These are phyloP conservation scores for Apophysomyces elegans DNA, from an alignment of 371 early-diverging fungal species.

Conservation along the genomic window DNA sequence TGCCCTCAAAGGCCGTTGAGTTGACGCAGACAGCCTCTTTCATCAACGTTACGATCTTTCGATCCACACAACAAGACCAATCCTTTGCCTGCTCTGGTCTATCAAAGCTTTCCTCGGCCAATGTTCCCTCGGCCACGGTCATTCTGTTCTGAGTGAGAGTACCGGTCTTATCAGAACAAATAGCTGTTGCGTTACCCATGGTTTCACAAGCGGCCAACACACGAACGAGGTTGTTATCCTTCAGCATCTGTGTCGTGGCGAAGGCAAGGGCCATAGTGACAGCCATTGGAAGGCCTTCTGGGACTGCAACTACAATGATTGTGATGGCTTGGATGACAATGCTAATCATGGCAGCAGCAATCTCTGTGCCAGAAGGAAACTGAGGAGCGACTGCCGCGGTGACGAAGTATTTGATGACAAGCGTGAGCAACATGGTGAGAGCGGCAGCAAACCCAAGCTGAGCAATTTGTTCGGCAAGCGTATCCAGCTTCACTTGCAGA, in stretches of 20 bases:
- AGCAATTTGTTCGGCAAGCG: constrained; percentile 90
- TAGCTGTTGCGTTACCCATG: constrained; percentile 96
- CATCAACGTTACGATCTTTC: constrained; percentile 44
- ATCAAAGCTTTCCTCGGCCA: constrained; percentile 53
- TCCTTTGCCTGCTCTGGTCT: constrained; percentile 30
- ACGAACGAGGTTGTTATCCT: constrained; percentile 93
- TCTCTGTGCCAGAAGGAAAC: constrained; percentile 59
- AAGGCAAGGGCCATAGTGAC: constrained; percentile 96
- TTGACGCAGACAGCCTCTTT: constrained; percentile 80
- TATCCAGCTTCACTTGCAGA: constrained; percentile 86
- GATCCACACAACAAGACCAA: constrained; percentile 35
- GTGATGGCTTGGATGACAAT: constrained; percentile 87
- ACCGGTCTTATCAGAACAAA: constrained; percentile 98
- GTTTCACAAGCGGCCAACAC: constrained; percentile 96
- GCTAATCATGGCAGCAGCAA: constrained; percentile 73
- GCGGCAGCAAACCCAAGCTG: constrained; percentile 88
- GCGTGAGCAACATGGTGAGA: constrained; percentile 75
- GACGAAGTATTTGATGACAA: constrained; percentile 82
- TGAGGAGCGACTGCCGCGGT: constrained; percentile 60
- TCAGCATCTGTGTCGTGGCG: constrained; percentile 93
- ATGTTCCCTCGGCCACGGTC: constrained; percentile 84
- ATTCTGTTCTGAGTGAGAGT: constrained; percentile 95
- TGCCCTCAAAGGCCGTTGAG: constrained; percentile 89
- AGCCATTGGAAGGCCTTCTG: constrained; percentile 98
- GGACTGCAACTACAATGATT: constrained; percentile 95